These are phyloP conservation scores for Globisporangium viniferum DNA, from an alignment of 352 stramenopile genomes.

Conservation along the genomic window DNA sequence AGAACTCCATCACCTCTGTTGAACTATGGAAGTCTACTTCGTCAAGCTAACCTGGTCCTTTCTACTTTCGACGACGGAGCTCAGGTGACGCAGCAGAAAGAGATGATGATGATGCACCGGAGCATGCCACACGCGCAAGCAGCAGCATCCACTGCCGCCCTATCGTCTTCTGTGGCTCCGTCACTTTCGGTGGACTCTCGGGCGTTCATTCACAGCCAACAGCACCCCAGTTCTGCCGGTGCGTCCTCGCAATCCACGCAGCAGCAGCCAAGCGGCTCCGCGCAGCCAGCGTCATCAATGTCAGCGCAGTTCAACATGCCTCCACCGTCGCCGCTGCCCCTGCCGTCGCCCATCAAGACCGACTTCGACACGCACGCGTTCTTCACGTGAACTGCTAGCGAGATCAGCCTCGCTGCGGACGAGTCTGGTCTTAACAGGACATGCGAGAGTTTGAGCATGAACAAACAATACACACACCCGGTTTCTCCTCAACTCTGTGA, in stretches of 20 bases:
- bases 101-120: slow-evolving; percentile 54
- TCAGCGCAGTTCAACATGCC: background rate
- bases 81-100: slow-evolving; percentile 67
- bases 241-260: background rate
- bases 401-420: background rate
- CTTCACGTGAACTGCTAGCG: slow-evolving; percentile 53
- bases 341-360: slow-evolving; percentile 82
- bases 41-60: background rate
- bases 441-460: too few relatives aligned
- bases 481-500: too few relatives aligned
- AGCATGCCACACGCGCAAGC: slow-evolving; percentile 4
- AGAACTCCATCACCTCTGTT: too few relatives aligned
- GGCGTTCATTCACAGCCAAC: slow-evolving; percentile 21
- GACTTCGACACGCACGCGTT: slow-evolving; percentile 84
- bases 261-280: background rate
- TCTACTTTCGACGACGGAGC: background rate
- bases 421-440: too few relatives aligned
- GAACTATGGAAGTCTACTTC: too few relatives aligned
- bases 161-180: slow-evolving; percentile 19
- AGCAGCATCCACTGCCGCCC: background rate
- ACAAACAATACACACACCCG: too few relatives aligned
- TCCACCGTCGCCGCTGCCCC: slow-evolving; percentile 43
- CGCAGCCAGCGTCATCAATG: background rate
- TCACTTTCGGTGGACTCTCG: slow-evolving; percentile 26
- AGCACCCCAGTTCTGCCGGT: background rate